Conservation (phyloP, 805 yeast genomes). For the Torulaspora franciscae region DNA sequence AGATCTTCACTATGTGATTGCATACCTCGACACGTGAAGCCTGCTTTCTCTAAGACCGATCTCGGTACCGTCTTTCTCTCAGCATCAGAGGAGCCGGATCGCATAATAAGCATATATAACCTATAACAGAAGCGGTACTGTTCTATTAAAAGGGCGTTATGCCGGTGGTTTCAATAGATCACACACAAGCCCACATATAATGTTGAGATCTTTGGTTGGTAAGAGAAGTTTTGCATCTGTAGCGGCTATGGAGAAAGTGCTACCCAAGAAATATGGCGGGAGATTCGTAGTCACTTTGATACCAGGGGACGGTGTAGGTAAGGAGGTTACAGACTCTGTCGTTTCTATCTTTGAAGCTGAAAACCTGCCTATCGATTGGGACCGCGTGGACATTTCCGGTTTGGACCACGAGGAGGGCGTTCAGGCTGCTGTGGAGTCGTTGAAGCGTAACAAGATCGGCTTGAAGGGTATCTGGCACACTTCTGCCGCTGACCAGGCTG, state of each 20-base stretch:
- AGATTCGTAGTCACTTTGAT: constrained; percentile 88
- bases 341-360: constrained; percentile 82
- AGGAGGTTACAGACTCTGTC: constrained; percentile 91
- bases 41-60: neutral
- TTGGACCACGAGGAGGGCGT: constrained; percentile 54
- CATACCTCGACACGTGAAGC: neutral
- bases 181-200: constrained; percentile 9
- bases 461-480: constrained; percentile 94
- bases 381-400: constrained; percentile 67
- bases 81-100: neutral
- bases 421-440: constrained; percentile 79
- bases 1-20: too few relatives aligned
- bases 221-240: constrained; percentile 50
- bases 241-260: constrained; percentile 54
- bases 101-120: neutral
- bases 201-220: constrained; percentile 33
- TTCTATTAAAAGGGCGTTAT: neutral
- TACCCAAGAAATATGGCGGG: constrained; percentile 93
- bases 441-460: constrained; percentile 95
- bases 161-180: neutral
- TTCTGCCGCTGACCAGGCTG: constrained; percentile 68
- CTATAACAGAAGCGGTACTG: neutral
- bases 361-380: constrained; percentile 92
- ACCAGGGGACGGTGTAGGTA: constrained; percentile 98
- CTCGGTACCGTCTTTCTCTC: constrained; percentile 2